phyloP scores from a whole-genome alignment of 2,329 filamentous ascomycete species.

The Aspergillus fructus region DNA sequence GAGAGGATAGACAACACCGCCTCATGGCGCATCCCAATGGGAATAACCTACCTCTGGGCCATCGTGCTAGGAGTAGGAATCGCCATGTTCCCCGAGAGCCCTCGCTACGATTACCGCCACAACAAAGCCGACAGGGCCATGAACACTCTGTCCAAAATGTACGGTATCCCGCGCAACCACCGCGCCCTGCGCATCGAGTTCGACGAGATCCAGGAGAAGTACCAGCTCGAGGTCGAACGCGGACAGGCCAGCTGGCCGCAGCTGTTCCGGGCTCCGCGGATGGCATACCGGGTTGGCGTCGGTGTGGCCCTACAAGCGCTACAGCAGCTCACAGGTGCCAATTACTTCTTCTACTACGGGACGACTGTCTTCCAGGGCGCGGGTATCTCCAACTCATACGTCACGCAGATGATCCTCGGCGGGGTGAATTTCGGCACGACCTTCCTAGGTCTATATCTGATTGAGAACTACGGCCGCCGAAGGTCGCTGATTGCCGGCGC shows the following conservation, averaged over 20 bases:
- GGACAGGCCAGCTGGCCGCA: conserved; percentile 35
- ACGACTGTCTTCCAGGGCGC: conserved; percentile 57
- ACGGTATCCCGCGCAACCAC: conserved; percentile 54
- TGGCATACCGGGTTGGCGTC: conserved; percentile 42
- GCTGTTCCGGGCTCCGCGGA: conserved; percentile 43
- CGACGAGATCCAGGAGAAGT: conserved; percentile 55
- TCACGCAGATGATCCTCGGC: conserved; percentile 63
- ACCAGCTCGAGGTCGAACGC: conserved; percentile 50
- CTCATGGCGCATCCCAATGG: conserved; percentile 53
- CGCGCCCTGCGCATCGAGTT: conserved; percentile 54
- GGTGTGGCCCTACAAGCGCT: conserved; percentile 44
- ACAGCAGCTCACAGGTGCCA: conserved; percentile 46
- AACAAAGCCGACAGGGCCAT: conserved; percentile 53
- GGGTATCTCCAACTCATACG: conserved; percentile 62
- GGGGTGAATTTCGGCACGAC: conserved; percentile 68
- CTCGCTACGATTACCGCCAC: conserved; percentile 59
- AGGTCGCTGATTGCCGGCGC: conserved; percentile 65
- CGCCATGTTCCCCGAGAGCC: conserved; percentile 56
- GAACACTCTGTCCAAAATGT: conserved; percentile 53
- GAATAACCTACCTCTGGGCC: conserved; percentile 58
- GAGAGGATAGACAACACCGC: conserved; percentile 35
- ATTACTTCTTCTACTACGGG: conserved; percentile 56
- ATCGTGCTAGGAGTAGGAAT: conserved; percentile 56
- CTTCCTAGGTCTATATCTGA: conserved; percentile 66
- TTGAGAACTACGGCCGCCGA: conserved; percentile 68